phyloP scores from a whole-genome alignment of 2,329 filamentous ascomycete species.

The Lasiodiplodia hormozganensis region DNA sequence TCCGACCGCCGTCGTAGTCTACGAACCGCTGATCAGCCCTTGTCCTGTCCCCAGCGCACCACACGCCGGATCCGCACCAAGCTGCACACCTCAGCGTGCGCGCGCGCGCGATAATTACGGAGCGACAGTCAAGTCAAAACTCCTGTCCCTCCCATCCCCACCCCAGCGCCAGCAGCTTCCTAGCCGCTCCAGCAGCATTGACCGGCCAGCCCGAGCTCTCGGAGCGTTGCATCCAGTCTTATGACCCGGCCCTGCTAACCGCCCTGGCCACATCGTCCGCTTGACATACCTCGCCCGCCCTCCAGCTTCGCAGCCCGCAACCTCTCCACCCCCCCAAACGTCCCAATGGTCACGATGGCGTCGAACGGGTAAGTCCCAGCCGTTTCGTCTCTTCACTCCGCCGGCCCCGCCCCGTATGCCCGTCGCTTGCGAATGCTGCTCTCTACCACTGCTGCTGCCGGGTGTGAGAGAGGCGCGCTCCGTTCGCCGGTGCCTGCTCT shows the following conservation, averaged over 20 bases:
- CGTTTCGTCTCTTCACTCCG: conserved; percentile 2
- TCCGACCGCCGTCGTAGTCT: conserved; percentile 4
- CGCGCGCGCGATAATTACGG: conserved; percentile 25
- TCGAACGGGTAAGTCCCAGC: conserved; percentile 49
- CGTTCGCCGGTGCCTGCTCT: conserved; percentile 19
- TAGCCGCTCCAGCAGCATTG: conserved; percentile 23
- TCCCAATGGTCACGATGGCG: conserved; percentile 52
- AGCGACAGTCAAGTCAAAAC: conserved; percentile 23
- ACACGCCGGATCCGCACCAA: conserved; percentile 20
- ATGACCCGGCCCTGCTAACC: conserved; percentile 28
- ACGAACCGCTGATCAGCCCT: conserved; percentile 19
- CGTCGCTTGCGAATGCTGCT: neutral
- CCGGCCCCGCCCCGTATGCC: neutral
- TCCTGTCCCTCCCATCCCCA: conserved; percentile 15
- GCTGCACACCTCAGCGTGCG: conserved; percentile 19
- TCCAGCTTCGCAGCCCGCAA: conserved; percentile 17
- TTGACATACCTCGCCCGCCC: conserved; percentile 18
- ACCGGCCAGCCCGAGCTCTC: conserved; percentile 26
- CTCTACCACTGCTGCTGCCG: conserved; percentile 27
- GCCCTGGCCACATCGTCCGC: conserved; percentile 25
- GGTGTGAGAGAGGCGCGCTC: conserved; percentile 8
- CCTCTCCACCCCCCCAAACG: conserved; percentile 10
- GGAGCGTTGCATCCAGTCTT: conserved; percentile 23
- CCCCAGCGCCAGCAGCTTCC: conserved; percentile 24
- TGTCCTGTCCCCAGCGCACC: conserved; percentile 6